Evolutionary conservation across 805 yeast genomes (phyloP).

Genomic region (Yarrowia porcina): DNA sequence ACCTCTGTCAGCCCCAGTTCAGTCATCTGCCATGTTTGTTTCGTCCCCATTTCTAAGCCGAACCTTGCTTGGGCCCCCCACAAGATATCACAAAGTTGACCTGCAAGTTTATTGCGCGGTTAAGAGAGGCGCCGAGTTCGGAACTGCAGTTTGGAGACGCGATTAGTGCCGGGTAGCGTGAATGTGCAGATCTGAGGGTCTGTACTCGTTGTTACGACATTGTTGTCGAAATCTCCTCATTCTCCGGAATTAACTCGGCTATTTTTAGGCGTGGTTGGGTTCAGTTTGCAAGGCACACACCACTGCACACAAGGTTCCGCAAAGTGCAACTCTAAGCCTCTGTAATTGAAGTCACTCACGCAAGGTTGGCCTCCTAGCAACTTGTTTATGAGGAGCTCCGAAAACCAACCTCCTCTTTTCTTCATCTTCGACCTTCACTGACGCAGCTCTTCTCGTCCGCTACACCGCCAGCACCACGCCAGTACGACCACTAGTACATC

Average conservation of each 20-base stretch:
- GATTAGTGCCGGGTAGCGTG: too few species aligned
- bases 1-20: too few species aligned
- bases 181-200: too few species aligned
- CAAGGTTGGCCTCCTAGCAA: slow-evolving; percentile 7
- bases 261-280: background rate
- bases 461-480: too few species aligned
- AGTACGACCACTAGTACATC: too few species aligned
- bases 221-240: too few species aligned
- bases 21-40: too few species aligned
- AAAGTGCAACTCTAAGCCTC: slow-evolving; percentile 3
- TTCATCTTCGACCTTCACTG: background rate
- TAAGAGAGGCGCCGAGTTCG: background rate
- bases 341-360: slow-evolving; percentile 7
- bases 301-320: background rate
- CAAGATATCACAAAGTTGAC: background rate
- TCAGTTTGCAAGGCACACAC: background rate
- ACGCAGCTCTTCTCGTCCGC: background rate
- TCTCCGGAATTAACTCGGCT: background rate
- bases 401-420: background rate
- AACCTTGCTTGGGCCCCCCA: background rate
- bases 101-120: background rate
- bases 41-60: background rate
- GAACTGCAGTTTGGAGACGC: too few species aligned
- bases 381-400: background rate
- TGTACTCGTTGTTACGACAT: too few species aligned